Base-by-base conservation (phyloP, 371 early-diverging fungal species). In the Mortierella sp. region DNA sequence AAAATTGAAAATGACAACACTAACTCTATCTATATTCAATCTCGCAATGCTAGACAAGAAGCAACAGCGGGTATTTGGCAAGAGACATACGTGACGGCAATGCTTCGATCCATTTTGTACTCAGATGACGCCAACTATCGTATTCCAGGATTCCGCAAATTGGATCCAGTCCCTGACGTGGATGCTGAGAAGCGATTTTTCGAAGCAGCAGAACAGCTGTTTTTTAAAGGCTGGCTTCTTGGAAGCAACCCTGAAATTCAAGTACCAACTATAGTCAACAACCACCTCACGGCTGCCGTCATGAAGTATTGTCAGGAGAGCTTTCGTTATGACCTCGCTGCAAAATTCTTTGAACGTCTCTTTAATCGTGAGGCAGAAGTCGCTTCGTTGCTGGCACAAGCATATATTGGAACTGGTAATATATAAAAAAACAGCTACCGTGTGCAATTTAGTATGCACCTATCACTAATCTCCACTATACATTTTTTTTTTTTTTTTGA, bases 191-290 rank as follows among this genome's bases (percentile, higher is more conserved):
- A 84, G 47, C 84, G 90, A 70, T 95, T 98, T 68, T 85, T 97
- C 60, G 96, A 97, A 66, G 93, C 94, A 0, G 93, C 94, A 0
- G 86, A 89, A 66, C 86, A 87, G n/a, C 84, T 95, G 69, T 97
- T 96, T 75, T 95, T 92, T 90, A 58, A 77, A 88, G 93, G 96
- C 34, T 96, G 96, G 96, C 93, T 93, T 75, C 87, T 98, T n/a
- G 98, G 98, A n/a, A 94, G 95, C 53, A 93, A 92, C 37, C 92
- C 96, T 12, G 96, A 96, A 70, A 93, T 96, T 56, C 98, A 97
- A 76, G 90, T 95, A 29, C 95, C 97, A 3, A 96, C 97, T 12
- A 86, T 89, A 22, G 91, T 93, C 49, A 90, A 91, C 70, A 98
- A 98, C 75, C 93, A 94, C 71, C 78, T 98, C 61, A 89, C 90